A percentile compares a stretch with the other conserved stretches of the same genome.
Evolutionary conservation across 371 early-diverging fungal species (phyloP).

Genomic region (Capillidium heterosporum): DNA sequence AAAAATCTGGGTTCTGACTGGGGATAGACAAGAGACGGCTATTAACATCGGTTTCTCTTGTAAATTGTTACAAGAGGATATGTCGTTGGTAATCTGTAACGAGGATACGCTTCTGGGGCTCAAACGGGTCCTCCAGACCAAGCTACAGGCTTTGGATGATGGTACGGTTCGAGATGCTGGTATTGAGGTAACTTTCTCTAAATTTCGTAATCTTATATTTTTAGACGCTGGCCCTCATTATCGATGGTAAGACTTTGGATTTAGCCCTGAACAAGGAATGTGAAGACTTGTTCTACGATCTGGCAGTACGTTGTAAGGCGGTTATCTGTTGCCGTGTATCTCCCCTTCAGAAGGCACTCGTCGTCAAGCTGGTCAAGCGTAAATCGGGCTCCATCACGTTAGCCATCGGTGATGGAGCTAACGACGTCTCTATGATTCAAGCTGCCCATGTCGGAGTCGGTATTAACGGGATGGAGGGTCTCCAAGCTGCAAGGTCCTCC

Average conservation of each 20-base stretch:
- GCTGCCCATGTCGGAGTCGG: constrained; percentile 94
- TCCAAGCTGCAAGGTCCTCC: constrained; percentile 89
- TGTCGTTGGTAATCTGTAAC: constrained; percentile 67
- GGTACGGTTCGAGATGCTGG: constrained; percentile 32
- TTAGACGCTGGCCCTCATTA: constrained; percentile 46
- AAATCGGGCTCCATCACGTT: constrained; percentile 51
- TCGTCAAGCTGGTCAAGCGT: constrained; percentile 77
- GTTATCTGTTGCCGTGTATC: constrained; percentile 88
- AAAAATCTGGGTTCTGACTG: constrained; percentile 92
- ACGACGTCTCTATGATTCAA: constrained; percentile 97
- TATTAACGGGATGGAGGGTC: constrained; percentile 92
- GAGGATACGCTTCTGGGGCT: constrained; percentile 62
- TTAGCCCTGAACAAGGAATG: constrained; percentile 51
- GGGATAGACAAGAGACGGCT: constrained; percentile 86
- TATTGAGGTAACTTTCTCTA: constrained; percentile 19
- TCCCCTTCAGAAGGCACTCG: constrained; percentile 84
- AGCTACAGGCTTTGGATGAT: constrained; percentile 42
- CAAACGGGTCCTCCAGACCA: constrained; percentile 52
- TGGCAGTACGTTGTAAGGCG: constrained; percentile 61
- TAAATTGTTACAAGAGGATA: constrained; percentile 68
- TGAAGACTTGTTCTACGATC: constrained; percentile 47
- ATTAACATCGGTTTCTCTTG: constrained; percentile 86
- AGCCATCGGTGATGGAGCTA: constrained; percentile 96
- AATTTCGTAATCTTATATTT: not conserved
- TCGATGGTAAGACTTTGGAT: constrained; percentile 47